These are phyloP conservation scores for Chytriomyces sp. DNA, from an alignment of 192 early-diverging fungal genomes.

Conservation along the genomic window DNA sequence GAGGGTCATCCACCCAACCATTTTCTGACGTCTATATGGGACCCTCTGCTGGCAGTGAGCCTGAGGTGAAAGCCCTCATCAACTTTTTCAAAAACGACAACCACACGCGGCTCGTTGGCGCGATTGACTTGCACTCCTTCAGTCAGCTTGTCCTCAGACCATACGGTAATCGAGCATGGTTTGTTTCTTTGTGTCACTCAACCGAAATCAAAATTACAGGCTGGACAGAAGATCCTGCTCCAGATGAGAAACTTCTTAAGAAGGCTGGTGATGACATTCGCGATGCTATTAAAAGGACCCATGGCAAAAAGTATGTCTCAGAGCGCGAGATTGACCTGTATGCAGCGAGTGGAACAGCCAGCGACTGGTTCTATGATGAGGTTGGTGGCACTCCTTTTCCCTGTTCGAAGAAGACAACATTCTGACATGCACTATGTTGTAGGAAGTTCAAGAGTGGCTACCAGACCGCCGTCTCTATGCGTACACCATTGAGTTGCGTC, in stretches of 20 bases:
- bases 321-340: constrained; percentile 57
- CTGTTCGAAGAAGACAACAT: constrained; percentile 7
- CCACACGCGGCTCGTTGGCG: constrained; percentile 55
- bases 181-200: constrained; percentile 15
- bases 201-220: constrained; percentile 29
- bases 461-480: constrained; percentile 47
- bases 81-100: constrained; percentile 48
- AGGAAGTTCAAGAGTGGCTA: constrained; percentile 31
- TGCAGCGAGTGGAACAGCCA: constrained; percentile 53
- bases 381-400: background rate
- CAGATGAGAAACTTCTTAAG: constrained; percentile 46
- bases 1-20: constrained; percentile 54
- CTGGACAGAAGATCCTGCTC: constrained; percentile 44
- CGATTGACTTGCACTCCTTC: constrained; percentile 63
- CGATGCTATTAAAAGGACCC: constrained; percentile 35
- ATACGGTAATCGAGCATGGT: constrained; percentile 41
- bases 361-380: constrained; percentile 60
- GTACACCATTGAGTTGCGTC: constrained; percentile 62
- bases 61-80: constrained; percentile 51
- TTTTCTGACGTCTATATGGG: constrained; percentile 57
- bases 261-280: constrained; percentile 45
- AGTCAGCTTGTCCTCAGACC: constrained; percentile 62
- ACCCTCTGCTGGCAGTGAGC: constrained; percentile 47
- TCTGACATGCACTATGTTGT: background rate
- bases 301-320: constrained; percentile 52